Evolutionary conservation across 768 basidiomycete genomes (phyloP).

Genomic region (Amylocystis lapponica): DNA sequence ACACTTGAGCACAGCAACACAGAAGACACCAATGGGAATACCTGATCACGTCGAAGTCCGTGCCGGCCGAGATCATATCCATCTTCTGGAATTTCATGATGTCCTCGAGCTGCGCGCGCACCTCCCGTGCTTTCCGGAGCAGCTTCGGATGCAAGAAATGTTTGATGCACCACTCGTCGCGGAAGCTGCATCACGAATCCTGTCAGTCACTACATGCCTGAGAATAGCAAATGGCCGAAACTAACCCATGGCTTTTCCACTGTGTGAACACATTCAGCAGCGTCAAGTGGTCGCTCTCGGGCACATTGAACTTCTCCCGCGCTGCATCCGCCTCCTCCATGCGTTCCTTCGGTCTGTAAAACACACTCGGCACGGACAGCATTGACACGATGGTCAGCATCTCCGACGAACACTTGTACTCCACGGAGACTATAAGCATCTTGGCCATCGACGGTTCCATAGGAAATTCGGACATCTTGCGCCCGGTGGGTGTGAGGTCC

Average conservation of each 20-base stretch:
- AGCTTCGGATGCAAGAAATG: conserved; percentile 98
- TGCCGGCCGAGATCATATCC: conserved; percentile 85
- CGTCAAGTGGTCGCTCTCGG: conserved; percentile 96
- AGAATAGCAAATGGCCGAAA: conserved; percentile 9
- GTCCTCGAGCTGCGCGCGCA: conserved; percentile 92
- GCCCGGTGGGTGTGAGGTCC: conserved; percentile 87
- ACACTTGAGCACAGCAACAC: neutral
- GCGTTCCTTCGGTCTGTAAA: conserved; percentile 94
- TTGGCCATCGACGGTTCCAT: conserved; percentile 99
- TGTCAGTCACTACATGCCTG: neutral
- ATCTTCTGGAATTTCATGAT: conserved; percentile 99
- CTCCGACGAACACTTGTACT: conserved; percentile 88
- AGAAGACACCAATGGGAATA: conserved; percentile 25
- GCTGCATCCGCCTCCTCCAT: conserved; percentile 98
- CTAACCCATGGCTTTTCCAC: conserved; percentile 94
- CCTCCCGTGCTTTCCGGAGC: conserved; percentile 91
- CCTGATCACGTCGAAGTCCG: conserved; percentile 89
- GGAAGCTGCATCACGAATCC: conserved; percentile 45
- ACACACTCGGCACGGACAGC: conserved; percentile 96
- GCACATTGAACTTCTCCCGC: conserved; percentile 96
- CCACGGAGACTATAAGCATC: conserved; percentile 95
- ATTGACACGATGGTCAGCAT: conserved; percentile 99
- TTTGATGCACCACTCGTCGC: conserved; percentile 91
- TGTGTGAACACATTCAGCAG: conserved; percentile 95
- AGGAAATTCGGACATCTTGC: conserved; percentile 98